These are phyloP conservation scores for Vitis hybrid DNA, from an alignment of 177 flowering plant species.

Conservation along the genomic window DNA sequence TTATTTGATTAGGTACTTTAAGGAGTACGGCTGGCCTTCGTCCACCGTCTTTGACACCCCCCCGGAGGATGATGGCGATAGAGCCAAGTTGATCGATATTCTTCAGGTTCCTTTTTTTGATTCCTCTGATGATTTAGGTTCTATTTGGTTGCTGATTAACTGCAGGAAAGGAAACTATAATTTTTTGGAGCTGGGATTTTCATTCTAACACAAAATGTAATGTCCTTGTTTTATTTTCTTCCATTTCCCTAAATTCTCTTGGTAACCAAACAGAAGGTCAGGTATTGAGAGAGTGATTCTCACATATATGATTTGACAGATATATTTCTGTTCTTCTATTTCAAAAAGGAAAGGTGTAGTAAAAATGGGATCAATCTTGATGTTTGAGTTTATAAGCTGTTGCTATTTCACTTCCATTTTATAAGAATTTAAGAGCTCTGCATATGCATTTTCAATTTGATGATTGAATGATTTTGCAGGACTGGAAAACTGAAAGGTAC, in stretches of 20 bases:
- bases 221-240: background rate
- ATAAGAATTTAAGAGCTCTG: background rate
- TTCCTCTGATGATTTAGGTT: background rate
- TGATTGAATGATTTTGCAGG: slow-evolving; percentile 48
- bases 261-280: too few relatives aligned
- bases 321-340: too few relatives aligned
- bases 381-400: too few relatives aligned
- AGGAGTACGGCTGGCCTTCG: slow-evolving; percentile 91
- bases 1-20: slow-evolving; percentile 55
- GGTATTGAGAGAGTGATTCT: too few relatives aligned
- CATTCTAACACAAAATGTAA: background rate
- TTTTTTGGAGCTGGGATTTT: background rate
- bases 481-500: slow-evolving; percentile 98
- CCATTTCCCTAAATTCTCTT: too few relatives aligned
- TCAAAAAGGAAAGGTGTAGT: too few relatives aligned
- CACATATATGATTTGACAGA: too few relatives aligned
- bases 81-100: slow-evolving; percentile 67
- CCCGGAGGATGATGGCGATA: slow-evolving; percentile 56
- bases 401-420: background rate
- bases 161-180: background rate
- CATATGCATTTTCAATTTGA: background rate
- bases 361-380: too few relatives aligned
- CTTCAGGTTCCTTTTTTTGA: slow-evolving; percentile 51
- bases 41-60: slow-evolving; percentile 61
- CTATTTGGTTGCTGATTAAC: background rate